A percentile compares a stretch with the other conserved stretches of the same genome.
These are phyloP conservation scores for Ascochyta viciae-villosae DNA, from an alignment of 2,329 filamentous ascomycete genomes.

Conservation along the genomic window DNA sequence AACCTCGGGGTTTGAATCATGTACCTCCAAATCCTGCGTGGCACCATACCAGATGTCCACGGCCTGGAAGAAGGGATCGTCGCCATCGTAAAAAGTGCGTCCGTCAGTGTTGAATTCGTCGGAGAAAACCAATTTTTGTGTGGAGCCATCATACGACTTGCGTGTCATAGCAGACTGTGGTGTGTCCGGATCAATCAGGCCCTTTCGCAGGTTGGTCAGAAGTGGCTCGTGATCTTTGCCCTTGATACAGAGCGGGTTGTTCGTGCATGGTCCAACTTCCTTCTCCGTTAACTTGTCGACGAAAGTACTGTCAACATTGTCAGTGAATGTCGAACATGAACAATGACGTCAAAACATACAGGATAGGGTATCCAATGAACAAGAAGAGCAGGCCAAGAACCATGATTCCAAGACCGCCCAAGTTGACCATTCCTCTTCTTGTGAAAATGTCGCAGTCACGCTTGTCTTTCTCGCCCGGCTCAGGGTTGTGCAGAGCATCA, in stretches of 20 bases:
- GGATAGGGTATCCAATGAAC: conserved; percentile 73
- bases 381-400: conserved; percentile 67
- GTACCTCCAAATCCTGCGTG: conserved; percentile 70
- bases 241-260: conserved; percentile 59
- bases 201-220: conserved; percentile 65
- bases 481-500: conserved; percentile 74
- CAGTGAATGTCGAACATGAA: conserved; percentile 7
- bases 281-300: conserved; percentile 55
- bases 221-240: conserved; percentile 57
- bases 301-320: conserved; percentile 60
- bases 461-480: conserved; percentile 67
- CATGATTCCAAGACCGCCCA: conserved; percentile 68
- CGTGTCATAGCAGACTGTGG: conserved; percentile 64
- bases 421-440: conserved; percentile 67
- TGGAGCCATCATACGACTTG: conserved; percentile 65
- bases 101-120: conserved; percentile 74
- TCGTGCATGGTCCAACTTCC: conserved; percentile 47
- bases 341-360: conserved; percentile 59
- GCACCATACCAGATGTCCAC: conserved; percentile 77
- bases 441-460: conserved; percentile 71
- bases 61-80: conserved; percentile 73
- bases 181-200: conserved; percentile 73
- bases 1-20: conserved; percentile 11
- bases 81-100: conserved; percentile 73
- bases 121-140: conserved; percentile 71